These are phyloP conservation scores for Dactylonectria estremocensis DNA, from an alignment of 2,329 filamentous ascomycete species.

Conservation along the genomic window DNA sequence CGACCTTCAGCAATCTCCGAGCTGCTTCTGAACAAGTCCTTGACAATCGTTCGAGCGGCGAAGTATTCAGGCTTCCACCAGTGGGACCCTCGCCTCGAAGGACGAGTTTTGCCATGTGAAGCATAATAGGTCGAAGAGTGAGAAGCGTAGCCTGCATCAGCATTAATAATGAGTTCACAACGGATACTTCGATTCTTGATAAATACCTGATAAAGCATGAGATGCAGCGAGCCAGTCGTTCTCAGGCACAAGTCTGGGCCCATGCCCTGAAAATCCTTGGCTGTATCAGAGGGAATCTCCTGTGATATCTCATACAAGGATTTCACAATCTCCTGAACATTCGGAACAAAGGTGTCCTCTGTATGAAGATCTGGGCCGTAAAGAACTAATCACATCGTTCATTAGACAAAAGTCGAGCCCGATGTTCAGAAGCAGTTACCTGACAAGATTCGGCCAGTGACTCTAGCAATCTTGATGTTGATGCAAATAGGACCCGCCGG, in stretches of 20 bases:
- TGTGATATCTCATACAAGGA: slow-evolving; percentile 47
- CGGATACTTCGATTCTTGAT: fast-evolving
- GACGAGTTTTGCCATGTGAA: slow-evolving; percentile 49
- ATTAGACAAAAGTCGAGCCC: fast-evolving
- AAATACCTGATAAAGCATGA: slow-evolving; percentile 52
- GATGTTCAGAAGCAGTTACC: slow-evolving; percentile 2
- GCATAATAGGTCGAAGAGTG: slow-evolving; percentile 49
- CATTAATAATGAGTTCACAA: neutral
- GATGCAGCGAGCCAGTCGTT: slow-evolving; percentile 51
- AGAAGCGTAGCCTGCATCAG: slow-evolving; percentile 47
- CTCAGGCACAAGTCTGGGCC: slow-evolving; percentile 48
- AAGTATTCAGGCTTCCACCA: slow-evolving; percentile 42
- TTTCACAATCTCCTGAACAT: slow-evolving; percentile 51
- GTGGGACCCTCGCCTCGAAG: slow-evolving; percentile 44
- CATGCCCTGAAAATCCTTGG: slow-evolving; percentile 43
- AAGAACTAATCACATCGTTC: slow-evolving; percentile 37
- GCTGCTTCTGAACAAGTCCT: slow-evolving; percentile 50
- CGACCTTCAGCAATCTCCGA: slow-evolving; percentile 47
- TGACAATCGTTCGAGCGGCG: slow-evolving; percentile 47
- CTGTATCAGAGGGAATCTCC: slow-evolving; percentile 46
- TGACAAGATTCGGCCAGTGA: slow-evolving; percentile 47
- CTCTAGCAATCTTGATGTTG: slow-evolving; percentile 48
- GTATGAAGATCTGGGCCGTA: slow-evolving; percentile 51
- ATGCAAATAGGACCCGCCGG: slow-evolving; percentile 48
- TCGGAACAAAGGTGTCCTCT: slow-evolving; percentile 50